A percentile compares a stretch with the other conserved stretches of the same genome.
These are phyloP conservation scores for Nemania sp. DNA, from an alignment of 2,329 filamentous ascomycete genomes.

Conservation along the genomic window DNA sequence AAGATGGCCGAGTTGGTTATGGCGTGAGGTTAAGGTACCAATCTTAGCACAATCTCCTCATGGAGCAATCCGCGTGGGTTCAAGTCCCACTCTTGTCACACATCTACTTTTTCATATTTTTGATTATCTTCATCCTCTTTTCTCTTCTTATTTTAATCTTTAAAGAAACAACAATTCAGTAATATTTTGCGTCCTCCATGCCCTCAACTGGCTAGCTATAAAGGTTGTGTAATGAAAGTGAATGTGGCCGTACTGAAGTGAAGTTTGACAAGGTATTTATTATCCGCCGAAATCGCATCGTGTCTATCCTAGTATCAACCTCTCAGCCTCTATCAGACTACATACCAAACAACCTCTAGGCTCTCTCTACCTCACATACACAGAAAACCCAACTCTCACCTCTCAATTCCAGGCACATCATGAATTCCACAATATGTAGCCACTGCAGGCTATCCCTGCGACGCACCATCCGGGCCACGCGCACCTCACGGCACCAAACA, in stretches of 20 bases:
- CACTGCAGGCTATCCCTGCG: conserved; percentile 44
- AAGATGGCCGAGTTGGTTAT: conserved; percentile 55
- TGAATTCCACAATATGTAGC: conserved; percentile 46
- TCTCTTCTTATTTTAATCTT: no score
- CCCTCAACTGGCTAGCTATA: not conserved
- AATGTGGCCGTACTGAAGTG: not conserved
- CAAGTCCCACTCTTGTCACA: conserved; percentile 53
- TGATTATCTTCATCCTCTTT: no score
- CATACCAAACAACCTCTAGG: not conserved
- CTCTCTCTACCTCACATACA: not conserved
- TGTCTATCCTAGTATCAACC: not conserved
- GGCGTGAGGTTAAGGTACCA: conserved; percentile 53
- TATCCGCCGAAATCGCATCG: not conserved
- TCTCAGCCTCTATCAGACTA: not conserved
- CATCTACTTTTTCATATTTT: not conserved
- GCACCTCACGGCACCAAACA: conserved; percentile 10
- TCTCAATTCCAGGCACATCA: conserved; percentile 20
- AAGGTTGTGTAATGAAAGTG: not conserved
- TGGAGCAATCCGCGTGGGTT: conserved; percentile 56
- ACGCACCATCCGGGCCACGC: conserved; percentile 25
- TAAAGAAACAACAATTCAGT: no score
- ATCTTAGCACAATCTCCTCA: conserved; percentile 45
- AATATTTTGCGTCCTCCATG: no score
- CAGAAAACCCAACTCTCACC: not conserved
- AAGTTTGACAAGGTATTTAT: not conserved